Percentiles rank a stretch among this genome's conserved stretches.
These are phyloP conservation scores for Suillus americanus DNA, from an alignment of 768 basidiomycete species.

Conservation along the genomic window DNA sequence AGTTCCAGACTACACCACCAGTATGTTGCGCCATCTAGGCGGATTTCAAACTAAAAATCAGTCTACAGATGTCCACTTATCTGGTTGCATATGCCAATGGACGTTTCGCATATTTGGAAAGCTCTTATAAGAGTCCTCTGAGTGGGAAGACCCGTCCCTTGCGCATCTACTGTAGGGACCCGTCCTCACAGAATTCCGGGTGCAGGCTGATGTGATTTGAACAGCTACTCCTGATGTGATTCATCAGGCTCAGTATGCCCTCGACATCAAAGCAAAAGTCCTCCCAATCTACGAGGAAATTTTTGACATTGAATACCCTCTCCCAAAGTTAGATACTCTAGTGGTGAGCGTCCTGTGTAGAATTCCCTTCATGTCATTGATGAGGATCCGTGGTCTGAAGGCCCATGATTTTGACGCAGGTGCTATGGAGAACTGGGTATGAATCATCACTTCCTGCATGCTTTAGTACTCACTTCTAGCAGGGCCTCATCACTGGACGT, in stretches of 20 bases:
- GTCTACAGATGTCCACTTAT: slow-evolving; percentile 73
- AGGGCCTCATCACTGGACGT: slow-evolving; percentile 87
- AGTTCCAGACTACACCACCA: slow-evolving; percentile 77
- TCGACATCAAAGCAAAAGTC: slow-evolving; percentile 81
- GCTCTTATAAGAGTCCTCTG: slow-evolving; percentile 74
- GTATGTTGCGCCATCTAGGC: slow-evolving; percentile 28
- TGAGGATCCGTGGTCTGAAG: slow-evolving; percentile 25
- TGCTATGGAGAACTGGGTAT: slow-evolving; percentile 91
- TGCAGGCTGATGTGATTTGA: slow-evolving; percentile 9
- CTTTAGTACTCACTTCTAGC: slow-evolving; percentile 11
- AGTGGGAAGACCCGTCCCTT: slow-evolving; percentile 81
- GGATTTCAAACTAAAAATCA: neutral
- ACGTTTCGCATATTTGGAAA: slow-evolving; percentile 69
- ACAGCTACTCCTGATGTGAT: slow-evolving; percentile 81
- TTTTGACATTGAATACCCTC: slow-evolving; percentile 89
- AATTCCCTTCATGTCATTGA: neutral
- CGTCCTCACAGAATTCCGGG: neutral
- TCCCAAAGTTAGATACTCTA: slow-evolving; percentile 93
- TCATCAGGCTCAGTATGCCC: slow-evolving; percentile 79
- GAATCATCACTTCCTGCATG: neutral
- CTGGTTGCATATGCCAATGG: slow-evolving; percentile 89
- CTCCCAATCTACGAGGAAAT: slow-evolving; percentile 90
- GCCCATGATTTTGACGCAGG: slow-evolving; percentile 89
- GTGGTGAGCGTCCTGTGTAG: slow-evolving; percentile 49
- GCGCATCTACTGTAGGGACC: slow-evolving; percentile 71